These are phyloP conservation scores for Globisporangium spinosum DNA, from an alignment of 352 stramenopile genomes.

Conservation along the genomic window DNA sequence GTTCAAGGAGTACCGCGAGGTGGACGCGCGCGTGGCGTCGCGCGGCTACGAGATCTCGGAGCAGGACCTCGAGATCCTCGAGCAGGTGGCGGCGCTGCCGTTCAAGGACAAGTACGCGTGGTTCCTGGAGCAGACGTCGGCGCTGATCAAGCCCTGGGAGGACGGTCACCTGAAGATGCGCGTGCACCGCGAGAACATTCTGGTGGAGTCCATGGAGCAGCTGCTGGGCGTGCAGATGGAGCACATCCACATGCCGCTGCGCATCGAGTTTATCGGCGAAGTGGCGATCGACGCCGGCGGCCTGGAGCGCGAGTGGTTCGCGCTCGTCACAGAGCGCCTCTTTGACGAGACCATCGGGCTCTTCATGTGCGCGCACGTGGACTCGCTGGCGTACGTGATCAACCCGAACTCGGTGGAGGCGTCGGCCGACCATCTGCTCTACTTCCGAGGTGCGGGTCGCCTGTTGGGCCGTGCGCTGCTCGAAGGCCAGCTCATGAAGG, in stretches of 20 bases:
- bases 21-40: slow-evolving; percentile 79
- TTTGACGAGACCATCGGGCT: slow-evolving; percentile 87
- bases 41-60: slow-evolving; percentile 87
- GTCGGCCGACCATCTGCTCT: slow-evolving; percentile 94
- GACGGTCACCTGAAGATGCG: slow-evolving; percentile 85
- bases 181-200: slow-evolving; percentile 79
- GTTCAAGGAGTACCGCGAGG: slow-evolving; percentile 87
- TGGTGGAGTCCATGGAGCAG: slow-evolving; percentile 86
- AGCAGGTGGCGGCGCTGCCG: slow-evolving; percentile 77
- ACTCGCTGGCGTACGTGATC: slow-evolving; percentile 79
- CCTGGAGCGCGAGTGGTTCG: slow-evolving; percentile 87
- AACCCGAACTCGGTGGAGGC: slow-evolving; percentile 80
- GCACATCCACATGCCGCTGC: slow-evolving; percentile 84
- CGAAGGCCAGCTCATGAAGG: slow-evolving; percentile 92
- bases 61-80: slow-evolving; percentile 82
- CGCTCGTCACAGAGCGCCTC: slow-evolving; percentile 76
- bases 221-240: slow-evolving; percentile 82
- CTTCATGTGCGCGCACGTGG: slow-evolving; percentile 83
- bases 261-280: slow-evolving; percentile 88
- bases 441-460: slow-evolving; percentile 94
- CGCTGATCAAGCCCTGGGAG: slow-evolving; percentile 82
- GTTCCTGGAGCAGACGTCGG: slow-evolving; percentile 82
- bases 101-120: slow-evolving; percentile 89
- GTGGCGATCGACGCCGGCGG: slow-evolving; percentile 88
- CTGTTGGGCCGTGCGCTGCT: slow-evolving; percentile 95